Evolutionary conservation across 345 rosid species (phyloP), one percentile per base, ranked within the genome.

Genomic region (Leavenworthia alabamica): DNA sequence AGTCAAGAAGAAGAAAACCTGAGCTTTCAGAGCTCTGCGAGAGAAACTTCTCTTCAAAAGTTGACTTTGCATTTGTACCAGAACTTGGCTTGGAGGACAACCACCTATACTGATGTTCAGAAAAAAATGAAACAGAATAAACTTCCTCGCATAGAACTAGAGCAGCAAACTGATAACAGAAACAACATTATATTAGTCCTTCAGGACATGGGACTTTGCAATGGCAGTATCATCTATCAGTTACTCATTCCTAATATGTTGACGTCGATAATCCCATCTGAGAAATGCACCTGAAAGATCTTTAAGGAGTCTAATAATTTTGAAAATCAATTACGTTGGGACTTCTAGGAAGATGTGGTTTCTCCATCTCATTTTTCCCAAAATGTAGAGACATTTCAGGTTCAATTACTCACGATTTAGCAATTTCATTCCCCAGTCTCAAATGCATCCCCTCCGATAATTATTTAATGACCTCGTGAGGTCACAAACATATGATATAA

Each of bases 11-110:
- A 56, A 56, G 62, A 78, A 72, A 70, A 93, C 99, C 99, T 86
- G 99, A 89, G 76, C 81, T 88, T 73, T 88, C 97, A 55, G 82
- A 84, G 70, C 89, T 88, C 72, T 87, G 97, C 3, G 99, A 82
- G 72, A 93, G 88, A 62, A 89, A 93, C 72, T 89, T 93, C 78
- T 93, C 99, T 83, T 90, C 99, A 64, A 93, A 87, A 49, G 83
- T 78, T 64, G 97, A 84, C 75, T 83, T 87, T 17, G 84, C 43
- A 68, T 71, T 86, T 43, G 83, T 46, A 14, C 75, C 65, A 75
- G 75, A 62, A 73, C 80, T 78, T 45, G 96, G 82, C 80, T 87
- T 89, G 66, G 96, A 82, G 60, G 99, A 93, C 76, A 93, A 87
- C 99, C 99, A 90, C 90, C 90, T 85, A 82, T 93, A 93, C 99